Conservation (phyloP, 2,329 filamentous ascomycete genomes). For the Penicillium digitatum region DNA sequence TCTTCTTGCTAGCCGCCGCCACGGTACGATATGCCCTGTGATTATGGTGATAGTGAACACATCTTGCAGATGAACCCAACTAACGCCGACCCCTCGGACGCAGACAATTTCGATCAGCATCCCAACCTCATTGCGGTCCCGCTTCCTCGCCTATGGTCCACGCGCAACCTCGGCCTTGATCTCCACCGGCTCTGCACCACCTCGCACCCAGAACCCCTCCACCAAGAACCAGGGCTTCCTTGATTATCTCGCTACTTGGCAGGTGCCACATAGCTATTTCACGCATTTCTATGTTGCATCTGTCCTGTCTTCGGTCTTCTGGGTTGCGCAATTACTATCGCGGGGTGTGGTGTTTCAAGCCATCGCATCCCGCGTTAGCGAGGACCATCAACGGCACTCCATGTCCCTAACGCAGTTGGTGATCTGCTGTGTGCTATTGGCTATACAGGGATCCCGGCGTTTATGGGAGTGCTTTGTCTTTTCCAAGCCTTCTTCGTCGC, state of each 20-base stretch:
- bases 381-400: constrained; percentile 36
- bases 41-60: constrained; percentile 34
- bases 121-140: constrained; percentile 49
- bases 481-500: constrained; percentile 63
- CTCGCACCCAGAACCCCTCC: constrained; percentile 4
- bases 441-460: constrained; percentile 69
- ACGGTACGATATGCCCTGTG: constrained; percentile 31
- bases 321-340: constrained; percentile 61
- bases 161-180: constrained; percentile 39
- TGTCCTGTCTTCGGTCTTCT: constrained; percentile 66
- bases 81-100: constrained; percentile 4
- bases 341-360: constrained; percentile 53
- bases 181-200: constrained; percentile 11
- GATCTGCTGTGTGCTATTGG: constrained; percentile 68
- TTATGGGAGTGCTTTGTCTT: constrained; percentile 70
- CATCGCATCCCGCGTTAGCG: constrained; percentile 44
- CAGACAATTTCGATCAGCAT: constrained; percentile 51
- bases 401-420: constrained; percentile 61
- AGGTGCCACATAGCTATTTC: constrained; percentile 87
- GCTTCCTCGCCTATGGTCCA: constrained; percentile 60
- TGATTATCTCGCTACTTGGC: constrained; percentile 51
- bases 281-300: constrained; percentile 79
- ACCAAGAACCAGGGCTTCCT: constrained; percentile 32
- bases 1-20: constrained; percentile 38
- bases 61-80: constrained; percentile 17